Conservation (phyloP, 805 yeast species). For the Kuraishia cidri region DNA sequence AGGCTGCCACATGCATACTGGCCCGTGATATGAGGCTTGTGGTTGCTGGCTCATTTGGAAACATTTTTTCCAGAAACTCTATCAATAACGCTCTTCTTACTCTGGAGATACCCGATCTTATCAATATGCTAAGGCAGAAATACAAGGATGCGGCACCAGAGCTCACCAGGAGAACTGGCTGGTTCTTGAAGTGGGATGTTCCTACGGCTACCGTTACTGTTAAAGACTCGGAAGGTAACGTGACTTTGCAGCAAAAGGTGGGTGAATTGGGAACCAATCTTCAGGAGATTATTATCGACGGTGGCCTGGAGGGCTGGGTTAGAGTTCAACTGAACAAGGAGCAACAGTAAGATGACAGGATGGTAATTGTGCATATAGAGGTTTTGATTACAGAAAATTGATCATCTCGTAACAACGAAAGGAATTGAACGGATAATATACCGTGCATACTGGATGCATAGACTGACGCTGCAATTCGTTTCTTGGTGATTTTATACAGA, state of each 20-base stretch:
- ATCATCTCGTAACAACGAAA: no score
- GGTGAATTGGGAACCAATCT: slow-evolving; percentile 93
- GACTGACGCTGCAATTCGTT: no score
- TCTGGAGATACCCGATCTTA: slow-evolving; percentile 84
- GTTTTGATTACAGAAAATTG: no score
- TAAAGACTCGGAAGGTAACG: slow-evolving; percentile 50
- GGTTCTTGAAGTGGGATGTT: slow-evolving; percentile 91
- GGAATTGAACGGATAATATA: no score
- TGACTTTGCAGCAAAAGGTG: slow-evolving; percentile 74
- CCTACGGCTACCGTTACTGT: slow-evolving; percentile 76
- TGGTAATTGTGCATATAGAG: no score
- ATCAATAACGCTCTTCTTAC: slow-evolving; percentile 95
- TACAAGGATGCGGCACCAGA: slow-evolving; percentile 49
- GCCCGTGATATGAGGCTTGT: slow-evolving; percentile 91
- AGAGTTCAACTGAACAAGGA: slow-evolving; percentile 48
- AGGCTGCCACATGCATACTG: slow-evolving; percentile 96
- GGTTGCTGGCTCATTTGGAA: slow-evolving; percentile 96
- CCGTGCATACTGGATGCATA: no score
- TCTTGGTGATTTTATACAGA: no score
- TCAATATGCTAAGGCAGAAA: slow-evolving; percentile 64
- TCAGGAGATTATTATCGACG: slow-evolving; percentile 94
- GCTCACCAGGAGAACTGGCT: slow-evolving; percentile 90
- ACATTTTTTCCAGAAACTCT: slow-evolving; percentile 91
- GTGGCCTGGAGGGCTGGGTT: slow-evolving; percentile 99
- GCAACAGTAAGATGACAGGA: no score